Conservation (phyloP, 257 asterid genomes). For the Ehretia macrophylla region DNA sequence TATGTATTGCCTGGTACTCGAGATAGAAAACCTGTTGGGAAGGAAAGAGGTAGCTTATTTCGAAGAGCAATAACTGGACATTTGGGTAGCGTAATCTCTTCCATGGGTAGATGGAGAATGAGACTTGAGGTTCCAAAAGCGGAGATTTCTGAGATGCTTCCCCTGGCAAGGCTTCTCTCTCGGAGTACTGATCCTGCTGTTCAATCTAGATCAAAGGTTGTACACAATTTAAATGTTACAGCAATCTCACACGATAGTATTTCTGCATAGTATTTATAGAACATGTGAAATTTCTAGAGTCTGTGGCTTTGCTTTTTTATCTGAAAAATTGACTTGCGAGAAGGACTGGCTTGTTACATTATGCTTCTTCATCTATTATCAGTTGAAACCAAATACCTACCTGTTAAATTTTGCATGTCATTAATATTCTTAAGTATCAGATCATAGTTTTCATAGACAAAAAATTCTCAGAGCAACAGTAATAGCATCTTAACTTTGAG, state of each 20-base stretch:
- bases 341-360: too few relatives aligned
- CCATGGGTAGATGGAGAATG: slow-evolving; percentile 99
- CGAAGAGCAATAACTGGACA: slow-evolving; percentile 93
- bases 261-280: neutral
- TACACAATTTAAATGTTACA: neutral
- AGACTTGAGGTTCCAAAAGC: slow-evolving; percentile 97
- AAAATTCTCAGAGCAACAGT: too few relatives aligned
- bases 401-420: too few relatives aligned
- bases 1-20: slow-evolving; percentile 98
- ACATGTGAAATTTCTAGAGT: neutral
- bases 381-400: too few relatives aligned
- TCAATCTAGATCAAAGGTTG: slow-evolving; percentile 93
- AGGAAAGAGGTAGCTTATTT: slow-evolving; percentile 84
- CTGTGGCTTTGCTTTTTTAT: neutral
- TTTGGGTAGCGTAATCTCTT: slow-evolving; percentile 89
- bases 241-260: too few relatives aligned
- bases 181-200: slow-evolving; percentile 99
- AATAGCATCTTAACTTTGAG: too few relatives aligned
- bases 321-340: too few relatives aligned
- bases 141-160: slow-evolving; percentile 99
- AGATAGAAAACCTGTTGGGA: slow-evolving; percentile 74
- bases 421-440: too few relatives aligned
- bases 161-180: slow-evolving; percentile 95
- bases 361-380: too few relatives aligned
- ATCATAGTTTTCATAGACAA: too few relatives aligned